These are phyloP conservation scores for Trifolium fragiferum DNA, from an alignment of 306 rosid species.

Conservation along the genomic window DNA sequence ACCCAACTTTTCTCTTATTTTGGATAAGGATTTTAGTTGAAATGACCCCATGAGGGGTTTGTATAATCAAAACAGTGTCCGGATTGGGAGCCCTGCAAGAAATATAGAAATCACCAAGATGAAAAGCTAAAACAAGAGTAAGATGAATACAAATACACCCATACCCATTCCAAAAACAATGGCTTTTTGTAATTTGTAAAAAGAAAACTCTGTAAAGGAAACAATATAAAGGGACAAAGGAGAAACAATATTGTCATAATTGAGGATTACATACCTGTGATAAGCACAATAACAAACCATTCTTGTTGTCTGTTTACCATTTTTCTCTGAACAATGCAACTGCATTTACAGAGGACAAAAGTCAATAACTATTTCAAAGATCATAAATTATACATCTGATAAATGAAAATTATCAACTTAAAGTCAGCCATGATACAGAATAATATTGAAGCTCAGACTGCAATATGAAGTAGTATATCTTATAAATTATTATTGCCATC, in stretches of 20 bases:
- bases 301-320: conserved; percentile 77
- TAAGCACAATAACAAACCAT: conserved; percentile 88
- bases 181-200: not conserved
- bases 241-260: conserved; percentile 14
- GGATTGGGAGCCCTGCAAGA: conserved; percentile 90
- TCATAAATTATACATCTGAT: conserved; percentile 31
- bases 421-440: conserved; percentile 15
- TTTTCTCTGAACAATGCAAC: conserved; percentile 83
- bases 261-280: conserved; percentile 69
- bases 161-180: not conserved
- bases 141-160: conserved; percentile 27
- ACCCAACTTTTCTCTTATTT: conserved; percentile 73
- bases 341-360: conserved; percentile 48
- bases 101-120: conserved; percentile 43
- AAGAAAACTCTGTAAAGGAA: conserved; percentile 11
- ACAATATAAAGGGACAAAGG: conserved; percentile 22
- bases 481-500: not conserved
- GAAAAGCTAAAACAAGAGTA: conserved; percentile 2
- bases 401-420: conserved; percentile 33
- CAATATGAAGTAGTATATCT: not conserved
- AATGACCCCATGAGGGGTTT: conserved; percentile 75
- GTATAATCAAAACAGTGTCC: conserved; percentile 78
- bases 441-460: not conserved
- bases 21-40: conserved; percentile 77
- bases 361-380: conserved; percentile 23